Evolutionary conservation across 371 early-diverging fungal genomes (phyloP), one percentile per base, ranked within the genome.

Genomic region (Mucor racemosus): DNA sequence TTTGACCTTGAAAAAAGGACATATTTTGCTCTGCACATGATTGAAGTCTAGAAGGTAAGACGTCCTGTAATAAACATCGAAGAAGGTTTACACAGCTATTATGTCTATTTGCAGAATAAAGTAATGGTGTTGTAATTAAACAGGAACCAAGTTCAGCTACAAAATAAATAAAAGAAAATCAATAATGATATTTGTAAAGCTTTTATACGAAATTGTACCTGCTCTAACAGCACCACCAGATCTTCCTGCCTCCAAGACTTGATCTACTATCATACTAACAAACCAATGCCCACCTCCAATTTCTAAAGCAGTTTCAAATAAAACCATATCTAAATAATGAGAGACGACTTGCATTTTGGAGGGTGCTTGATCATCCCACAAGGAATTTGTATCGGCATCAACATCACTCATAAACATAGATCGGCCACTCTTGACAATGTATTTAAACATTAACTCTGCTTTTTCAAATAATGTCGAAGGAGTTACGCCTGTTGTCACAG

Each of bases 321-420:
- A 71, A 50, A 68, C 76, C 75, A 84, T 75, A 40, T 84, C 84
- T 55, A 84, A 26, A 60, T 79, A 84, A 64, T 81, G 81, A 14
- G 76, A 67, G n/a, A 76, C 69, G 1, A 63, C 62, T 31, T 77
- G 77, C 48, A 53, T 53, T 31, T 72, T 68, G 7, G 60, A 41
- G 1, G 67, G 65, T 4, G 40, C 60, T 21, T 64, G 60, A 4
- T 54, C 44, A 57, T 79, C 78, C 76, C 76, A 79, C 14, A 79
- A 59, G 0, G 75, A 60, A 33, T 64, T 66, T 3, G 73, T 68
- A 33, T 75, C 80, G 1, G 76, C 79, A 58, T 82, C 80, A 0
- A 81, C 78, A 58, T 84, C 84, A 14, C 76, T 74, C 81, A 84
- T 81, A 68, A 73, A 84, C 81, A 79, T 79, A 7, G 84, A 80